Base-by-base conservation (phyloP, 371 early-diverging fungal genomes). In the Mucor sp. region DNA sequence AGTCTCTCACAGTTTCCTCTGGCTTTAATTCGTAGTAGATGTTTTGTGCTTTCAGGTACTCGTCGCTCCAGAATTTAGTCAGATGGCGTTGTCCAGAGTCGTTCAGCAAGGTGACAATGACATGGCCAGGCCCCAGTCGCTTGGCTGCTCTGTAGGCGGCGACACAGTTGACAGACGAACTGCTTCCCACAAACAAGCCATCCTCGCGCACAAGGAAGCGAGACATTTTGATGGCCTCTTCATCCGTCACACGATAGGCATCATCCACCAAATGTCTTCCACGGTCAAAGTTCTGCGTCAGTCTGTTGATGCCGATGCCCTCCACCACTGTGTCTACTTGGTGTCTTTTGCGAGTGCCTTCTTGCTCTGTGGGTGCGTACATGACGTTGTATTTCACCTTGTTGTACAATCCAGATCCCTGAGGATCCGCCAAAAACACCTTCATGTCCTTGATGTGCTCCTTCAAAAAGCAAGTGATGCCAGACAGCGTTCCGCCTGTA, bases 241-340 rank as follows among this genome's bases (percentile, higher is more conserved):
- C 85, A 75, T 99, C 99, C 3, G 90, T 87, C 6, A 98, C 97
- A 15, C 89, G 75, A n/a, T 89, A 87, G 0, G 98, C 97, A 61
- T 93, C 94, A 66, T 97, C 92, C 27, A 97, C 81, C n/a, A 79
- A 74, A 6, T 85, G 84, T 21, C 85, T 77, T 25, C 82, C 83
- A 48, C 76, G 71, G 55, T 85, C 85, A 79, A 98, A 94, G 74
- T 97, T 98, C 19, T 82, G 75, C 9, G 99, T 98, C 64, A 97
- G 63, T n/a, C 99, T 87, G 75, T 97, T 98, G 69, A 97, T 90
- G 0, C 98, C 99, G 6, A 99, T 90, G 0, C 98, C 99, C 76
- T 99, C 98, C 0, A 99, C 96, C 11, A 98, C 87, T 12, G 98
- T 93, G 73, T 98, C 99, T 23, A 97, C 94, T 74, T 99, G 98